Evolutionary conservation across 805 yeast genomes (phyloP).

Genomic region (Saccharomycopsis amapae): DNA sequence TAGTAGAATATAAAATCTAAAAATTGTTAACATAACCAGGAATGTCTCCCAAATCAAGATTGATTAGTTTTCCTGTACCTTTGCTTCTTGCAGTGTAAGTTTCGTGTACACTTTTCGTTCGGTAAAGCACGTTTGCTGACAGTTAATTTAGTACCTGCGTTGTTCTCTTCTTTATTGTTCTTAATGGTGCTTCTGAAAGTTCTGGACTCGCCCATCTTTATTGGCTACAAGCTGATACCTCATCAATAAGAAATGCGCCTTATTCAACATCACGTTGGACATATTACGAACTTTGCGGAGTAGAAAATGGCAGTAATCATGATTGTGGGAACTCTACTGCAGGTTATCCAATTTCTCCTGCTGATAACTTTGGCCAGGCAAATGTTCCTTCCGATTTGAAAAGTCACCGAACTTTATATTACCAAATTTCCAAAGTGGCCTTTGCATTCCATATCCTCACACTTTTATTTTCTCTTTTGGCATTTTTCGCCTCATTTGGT

Average conservation of each 20-base stretch:
- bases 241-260: neutral
- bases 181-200: slow-evolving; percentile 48
- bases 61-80: slow-evolving; percentile 38
- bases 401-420: slow-evolving; percentile 48
- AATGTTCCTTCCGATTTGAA: slow-evolving; percentile 45
- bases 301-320: neutral
- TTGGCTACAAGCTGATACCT: slow-evolving; percentile 6
- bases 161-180: neutral
- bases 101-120: no score
- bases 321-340: neutral
- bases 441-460: slow-evolving; percentile 58
- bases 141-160: neutral
- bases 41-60: neutral
- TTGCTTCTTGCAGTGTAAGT: slow-evolving; percentile 53
- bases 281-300: slow-evolving; percentile 3
- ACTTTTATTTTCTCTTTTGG: slow-evolving; percentile 46
- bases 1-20: no score
- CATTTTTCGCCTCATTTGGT: slow-evolving; percentile 34
- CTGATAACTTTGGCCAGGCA: slow-evolving; percentile 58
- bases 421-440: slow-evolving; percentile 57
- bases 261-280: neutral
- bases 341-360: slow-evolving; percentile 48
- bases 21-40: no score
- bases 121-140: no score
- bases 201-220: slow-evolving; percentile 55